A percentile compares a stretch with the other conserved stretches of the same genome.
These are phyloP conservation scores for Candida loeiensis DNA, from an alignment of 805 yeast species.

Conservation along the genomic window DNA sequence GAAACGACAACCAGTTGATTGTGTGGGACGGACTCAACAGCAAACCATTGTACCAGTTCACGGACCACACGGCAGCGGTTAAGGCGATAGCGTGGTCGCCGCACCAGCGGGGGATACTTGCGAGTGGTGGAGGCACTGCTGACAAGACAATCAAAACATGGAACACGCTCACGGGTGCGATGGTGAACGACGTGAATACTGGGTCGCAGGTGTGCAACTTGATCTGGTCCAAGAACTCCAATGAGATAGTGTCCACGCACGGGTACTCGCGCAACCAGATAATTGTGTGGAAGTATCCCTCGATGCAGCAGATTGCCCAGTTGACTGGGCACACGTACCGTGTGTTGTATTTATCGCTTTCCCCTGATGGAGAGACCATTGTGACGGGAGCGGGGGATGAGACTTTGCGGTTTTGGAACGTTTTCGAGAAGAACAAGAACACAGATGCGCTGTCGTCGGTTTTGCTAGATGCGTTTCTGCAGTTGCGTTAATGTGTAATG, in stretches of 20 bases:
- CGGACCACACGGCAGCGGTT: constrained; percentile 90
- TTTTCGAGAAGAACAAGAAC: constrained; percentile 71
- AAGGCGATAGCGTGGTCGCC: constrained; percentile 98
- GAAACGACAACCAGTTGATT: constrained; percentile 82
- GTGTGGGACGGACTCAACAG: constrained; percentile 82
- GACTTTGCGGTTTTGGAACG: constrained; percentile 92
- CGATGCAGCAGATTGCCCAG: constrained; percentile 89
- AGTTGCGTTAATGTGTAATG: constrained; percentile 46
- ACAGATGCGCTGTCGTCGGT: constrained; percentile 60
- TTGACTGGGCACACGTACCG: constrained; percentile 93
- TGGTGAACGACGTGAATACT: constrained; percentile 79
- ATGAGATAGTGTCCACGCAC: constrained; percentile 91
- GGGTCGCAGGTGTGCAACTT: constrained; percentile 96
- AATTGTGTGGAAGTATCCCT: constrained; percentile 90
- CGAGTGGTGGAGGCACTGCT: constrained; percentile 96
- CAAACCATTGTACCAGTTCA: constrained; percentile 67
- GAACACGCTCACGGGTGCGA: constrained; percentile 80
- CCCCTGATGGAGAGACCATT: constrained; percentile 94
- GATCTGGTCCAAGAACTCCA: constrained; percentile 87
- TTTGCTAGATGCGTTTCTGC: constrained; percentile 70
- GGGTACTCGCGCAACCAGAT: constrained; percentile 91
- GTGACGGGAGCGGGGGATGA: constrained; percentile 99
- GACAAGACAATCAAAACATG: constrained; percentile 87
- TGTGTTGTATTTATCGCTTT: constrained; percentile 81
- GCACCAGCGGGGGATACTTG: constrained; percentile 88